Evolutionary conservation across 345 rosid species (phyloP).

Genomic region (Pistacia atlantica): DNA sequence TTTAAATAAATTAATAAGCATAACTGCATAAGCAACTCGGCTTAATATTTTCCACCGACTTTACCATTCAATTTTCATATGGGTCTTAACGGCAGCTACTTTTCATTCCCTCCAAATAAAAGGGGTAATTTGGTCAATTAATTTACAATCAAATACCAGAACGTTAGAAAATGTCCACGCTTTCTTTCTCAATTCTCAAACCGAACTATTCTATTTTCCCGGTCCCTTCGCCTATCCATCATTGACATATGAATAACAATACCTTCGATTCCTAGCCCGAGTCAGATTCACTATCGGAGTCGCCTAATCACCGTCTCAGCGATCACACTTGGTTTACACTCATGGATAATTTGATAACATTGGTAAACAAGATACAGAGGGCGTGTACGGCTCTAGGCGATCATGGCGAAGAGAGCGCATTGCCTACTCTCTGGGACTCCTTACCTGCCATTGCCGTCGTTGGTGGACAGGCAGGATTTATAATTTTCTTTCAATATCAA

Average conservation of each 20-base stretch:
- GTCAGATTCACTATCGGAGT: background rate
- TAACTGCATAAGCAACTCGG: too few species aligned
- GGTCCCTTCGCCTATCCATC: constrained; percentile 19
- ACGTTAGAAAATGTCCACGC: constrained; percentile 3
- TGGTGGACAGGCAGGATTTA: constrained; percentile 76
- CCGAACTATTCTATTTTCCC: constrained; percentile 23
- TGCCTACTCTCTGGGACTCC: constrained; percentile 97
- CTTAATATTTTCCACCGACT: background rate
- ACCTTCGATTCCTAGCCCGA: background rate
- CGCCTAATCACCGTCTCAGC: background rate
- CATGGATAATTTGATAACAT: constrained; percentile 84
- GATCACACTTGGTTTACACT: background rate
- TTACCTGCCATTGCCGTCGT: constrained; percentile 96
- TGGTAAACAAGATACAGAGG: constrained; percentile 90
- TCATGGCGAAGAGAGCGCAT: constrained; percentile 93
- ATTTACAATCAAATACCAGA: too few species aligned
- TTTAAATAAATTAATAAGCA: background rate
- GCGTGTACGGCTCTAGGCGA: constrained; percentile 96
- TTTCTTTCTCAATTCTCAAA: background rate
- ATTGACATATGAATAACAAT: background rate
- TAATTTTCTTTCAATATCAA: background rate
- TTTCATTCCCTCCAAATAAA: background rate
- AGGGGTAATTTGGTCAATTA: constrained; percentile 12
- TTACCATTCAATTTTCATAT: background rate
- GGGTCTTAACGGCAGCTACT: too few species aligned